These are phyloP conservation scores for Alliaria petiolata DNA, from an alignment of 345 rosid species.

Conservation along the genomic window DNA sequence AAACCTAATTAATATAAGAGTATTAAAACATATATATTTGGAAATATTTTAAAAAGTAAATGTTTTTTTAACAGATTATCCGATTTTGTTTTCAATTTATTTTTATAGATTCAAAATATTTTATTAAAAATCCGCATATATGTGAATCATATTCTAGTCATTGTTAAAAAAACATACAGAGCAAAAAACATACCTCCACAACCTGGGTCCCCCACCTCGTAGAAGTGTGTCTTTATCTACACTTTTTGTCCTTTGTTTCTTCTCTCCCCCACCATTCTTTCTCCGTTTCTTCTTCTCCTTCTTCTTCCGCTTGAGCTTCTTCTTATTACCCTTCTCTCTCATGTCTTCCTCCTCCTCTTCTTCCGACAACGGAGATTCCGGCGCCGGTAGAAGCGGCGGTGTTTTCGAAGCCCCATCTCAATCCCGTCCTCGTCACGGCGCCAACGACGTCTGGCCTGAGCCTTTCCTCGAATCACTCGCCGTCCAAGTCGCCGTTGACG, in stretches of 20 bases:
- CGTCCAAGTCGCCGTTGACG: constrained; percentile 61
- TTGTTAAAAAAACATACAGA: too few relatives aligned
- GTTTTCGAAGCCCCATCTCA: constrained; percentile 63
- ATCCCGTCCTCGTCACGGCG: constrained; percentile 45
- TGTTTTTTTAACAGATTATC: too few relatives aligned
- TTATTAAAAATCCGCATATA: too few relatives aligned
- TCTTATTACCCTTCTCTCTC: constrained; percentile 9
- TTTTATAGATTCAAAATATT: too few relatives aligned
- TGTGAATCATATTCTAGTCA: too few relatives aligned
- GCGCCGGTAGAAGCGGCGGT: constrained; percentile 16
- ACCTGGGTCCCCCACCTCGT: constrained; percentile 61
- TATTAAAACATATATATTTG: too few relatives aligned
- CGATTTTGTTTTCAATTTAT: too few relatives aligned
- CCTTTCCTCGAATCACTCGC: constrained; percentile 89
- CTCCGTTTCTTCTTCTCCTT: constrained; percentile 16
- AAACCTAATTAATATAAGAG: too few relatives aligned
- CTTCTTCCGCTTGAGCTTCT: background rate
- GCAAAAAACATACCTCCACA: constrained; percentile 10
- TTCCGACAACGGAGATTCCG: constrained; percentile 28
- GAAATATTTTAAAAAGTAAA: too few relatives aligned
- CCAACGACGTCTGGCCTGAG: constrained; percentile 85
- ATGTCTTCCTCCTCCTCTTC: constrained; percentile 41
- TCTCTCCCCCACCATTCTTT: constrained; percentile 33
- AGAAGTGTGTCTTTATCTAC: constrained; percentile 58
- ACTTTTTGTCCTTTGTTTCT: constrained; percentile 55